Percentiles rank a stretch among this genome's conserved stretches.
These are phyloP conservation scores for Pistacia atlantica DNA, from an alignment of 345 rosid genomes.

Conservation along the genomic window DNA sequence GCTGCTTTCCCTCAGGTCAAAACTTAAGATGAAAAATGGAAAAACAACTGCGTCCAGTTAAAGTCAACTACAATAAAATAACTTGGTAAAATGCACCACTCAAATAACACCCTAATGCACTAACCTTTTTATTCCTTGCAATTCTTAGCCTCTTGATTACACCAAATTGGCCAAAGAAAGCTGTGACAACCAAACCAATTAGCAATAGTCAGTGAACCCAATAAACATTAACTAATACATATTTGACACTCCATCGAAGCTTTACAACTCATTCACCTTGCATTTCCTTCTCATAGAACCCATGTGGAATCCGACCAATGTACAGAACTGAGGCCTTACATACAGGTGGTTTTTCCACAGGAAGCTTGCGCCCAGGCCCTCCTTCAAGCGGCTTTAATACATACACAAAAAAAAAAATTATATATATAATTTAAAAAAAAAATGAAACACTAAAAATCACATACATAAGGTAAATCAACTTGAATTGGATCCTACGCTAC, in stretches of 20 bases:
- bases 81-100: neutral
- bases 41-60: neutral
- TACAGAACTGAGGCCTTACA: constrained; percentile 64
- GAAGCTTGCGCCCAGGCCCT: constrained; percentile 60
- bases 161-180: constrained; percentile 85
- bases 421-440: neutral
- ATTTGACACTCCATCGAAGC: neutral
- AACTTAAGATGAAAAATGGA: neutral
- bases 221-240: neutral
- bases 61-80: neutral
- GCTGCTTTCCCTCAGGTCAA: no score
- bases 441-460: neutral
- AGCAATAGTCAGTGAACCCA: neutral
- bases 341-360: constrained; percentile 35
- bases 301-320: constrained; percentile 90
- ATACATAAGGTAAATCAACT: neutral
- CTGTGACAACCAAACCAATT: constrained; percentile 31
- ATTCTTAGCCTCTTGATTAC: constrained; percentile 75
- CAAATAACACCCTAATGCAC: neutral
- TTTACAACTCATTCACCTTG: constrained; percentile 43
- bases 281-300: constrained; percentile 90
- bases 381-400: constrained; percentile 74
- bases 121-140: constrained; percentile 85
- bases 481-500: no score
- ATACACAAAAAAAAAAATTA: constrained; percentile 1